Conservation (phyloP, 148 eudicot genomes). For the Simmondsia chinensis region DNA sequence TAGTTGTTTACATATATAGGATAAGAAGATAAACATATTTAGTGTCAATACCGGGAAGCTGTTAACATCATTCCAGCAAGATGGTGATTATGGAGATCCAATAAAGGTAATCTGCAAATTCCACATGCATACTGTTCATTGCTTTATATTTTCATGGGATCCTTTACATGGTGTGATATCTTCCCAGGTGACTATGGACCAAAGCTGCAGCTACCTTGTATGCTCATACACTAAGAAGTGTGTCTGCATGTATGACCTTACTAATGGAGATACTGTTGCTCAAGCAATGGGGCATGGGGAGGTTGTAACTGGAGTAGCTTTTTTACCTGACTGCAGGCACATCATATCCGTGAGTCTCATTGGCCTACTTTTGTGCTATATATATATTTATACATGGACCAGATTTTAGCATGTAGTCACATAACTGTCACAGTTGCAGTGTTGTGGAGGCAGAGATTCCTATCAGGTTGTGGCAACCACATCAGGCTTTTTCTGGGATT, state of each 20-base stretch:
- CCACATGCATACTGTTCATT: too few relatives aligned
- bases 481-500: too few relatives aligned
- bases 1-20: constrained; percentile 25
- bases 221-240: constrained; percentile 43
- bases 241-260: constrained; percentile 38
- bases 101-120: constrained; percentile 43
- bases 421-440: too few relatives aligned
- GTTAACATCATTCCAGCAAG: constrained; percentile 29
- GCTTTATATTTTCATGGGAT: constrained; percentile 2
- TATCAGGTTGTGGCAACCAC: too few relatives aligned
- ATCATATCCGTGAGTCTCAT: constrained; percentile 40
- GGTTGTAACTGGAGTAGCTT: constrained; percentile 35
- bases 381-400: too few relatives aligned
- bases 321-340: constrained; percentile 48
- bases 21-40: constrained; percentile 38
- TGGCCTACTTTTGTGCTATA: neutral
- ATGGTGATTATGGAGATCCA: constrained; percentile 34
- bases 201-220: constrained; percentile 45
- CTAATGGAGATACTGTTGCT: constrained; percentile 44
- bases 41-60: constrained; percentile 32
- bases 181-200: constrained; percentile 40
- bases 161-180: too few relatives aligned
- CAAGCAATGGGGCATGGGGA: constrained; percentile 46
- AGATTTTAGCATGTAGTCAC: too few relatives aligned
- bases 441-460: too few relatives aligned